phyloP scores from a whole-genome alignment of 1,284 basidiomycete genomes.

The Naganishia sp. region DNA sequence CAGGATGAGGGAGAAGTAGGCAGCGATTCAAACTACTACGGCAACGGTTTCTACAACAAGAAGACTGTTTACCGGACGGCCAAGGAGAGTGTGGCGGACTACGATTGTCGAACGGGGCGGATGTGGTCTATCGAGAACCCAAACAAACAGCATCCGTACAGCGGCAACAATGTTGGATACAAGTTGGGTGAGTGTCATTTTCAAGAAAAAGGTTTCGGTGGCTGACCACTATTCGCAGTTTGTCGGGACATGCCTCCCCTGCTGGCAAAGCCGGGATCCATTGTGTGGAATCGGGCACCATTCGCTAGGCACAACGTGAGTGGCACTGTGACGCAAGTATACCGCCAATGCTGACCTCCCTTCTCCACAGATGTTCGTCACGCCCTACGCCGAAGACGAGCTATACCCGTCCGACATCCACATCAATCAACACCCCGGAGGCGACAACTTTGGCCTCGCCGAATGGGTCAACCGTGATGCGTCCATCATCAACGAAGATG shows the following conservation, averaged over 20 bases:
- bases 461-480: slow-evolving; percentile 35
- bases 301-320: slow-evolving; percentile 67
- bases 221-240: slow-evolving; percentile 31
- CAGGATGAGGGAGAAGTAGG: slow-evolving; percentile 67
- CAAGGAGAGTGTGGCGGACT: slow-evolving; percentile 65
- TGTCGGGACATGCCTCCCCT: slow-evolving; percentile 57
- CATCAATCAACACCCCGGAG: slow-evolving; percentile 67
- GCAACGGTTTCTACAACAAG: slow-evolving; percentile 74
- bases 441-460: slow-evolving; percentile 44
- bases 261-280: slow-evolving; percentile 67
- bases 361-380: slow-evolving; percentile 35
- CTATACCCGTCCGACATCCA: slow-evolving; percentile 85
- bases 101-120: slow-evolving; percentile 66
- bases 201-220: not conserved
- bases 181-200: slow-evolving; percentile 38
- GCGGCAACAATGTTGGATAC: slow-evolving; percentile 73
- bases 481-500: slow-evolving; percentile 36
- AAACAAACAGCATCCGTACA: slow-evolving; percentile 63
- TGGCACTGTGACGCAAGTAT: not conserved
- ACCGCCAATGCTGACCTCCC: not conserved
- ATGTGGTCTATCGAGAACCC: slow-evolving; percentile 61
- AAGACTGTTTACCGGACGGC: slow-evolving; percentile 65
- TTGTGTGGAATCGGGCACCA: slow-evolving; percentile 69
- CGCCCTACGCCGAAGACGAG: slow-evolving; percentile 61
- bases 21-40: slow-evolving; percentile 71